Evolutionary conservation across 2,329 filamentous ascomycete species (phyloP).

Genomic region (Dendrostoma leiphaemia): DNA sequence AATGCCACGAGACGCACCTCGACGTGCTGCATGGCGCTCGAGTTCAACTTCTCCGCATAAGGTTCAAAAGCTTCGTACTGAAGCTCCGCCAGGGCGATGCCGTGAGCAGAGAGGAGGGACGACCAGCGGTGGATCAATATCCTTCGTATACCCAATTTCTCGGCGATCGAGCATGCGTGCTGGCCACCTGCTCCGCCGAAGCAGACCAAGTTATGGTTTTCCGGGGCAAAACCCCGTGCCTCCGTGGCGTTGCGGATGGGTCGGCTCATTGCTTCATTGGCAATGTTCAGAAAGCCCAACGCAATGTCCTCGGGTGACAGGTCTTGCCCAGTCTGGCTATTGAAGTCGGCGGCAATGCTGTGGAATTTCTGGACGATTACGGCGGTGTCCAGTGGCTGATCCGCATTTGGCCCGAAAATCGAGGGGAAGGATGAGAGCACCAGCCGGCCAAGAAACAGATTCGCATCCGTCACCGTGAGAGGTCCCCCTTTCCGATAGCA

Average conservation of each 20-base stretch:
- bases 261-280: slow-evolving; percentile 73
- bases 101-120: slow-evolving; percentile 36
- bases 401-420: slow-evolving; percentile 68
- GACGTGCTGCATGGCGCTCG: slow-evolving; percentile 21
- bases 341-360: slow-evolving; percentile 39
- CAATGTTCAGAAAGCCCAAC: slow-evolving; percentile 71
- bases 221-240: slow-evolving; percentile 38
- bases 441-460: slow-evolving; percentile 54
- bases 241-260: slow-evolving; percentile 74
- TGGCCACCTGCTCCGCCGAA: slow-evolving; percentile 51
- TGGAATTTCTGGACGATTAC: slow-evolving; percentile 38
- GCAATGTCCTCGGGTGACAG: slow-evolving; percentile 44
- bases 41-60: slow-evolving; percentile 21
- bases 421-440: slow-evolving; percentile 66
- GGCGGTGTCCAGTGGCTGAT: slow-evolving; percentile 47
- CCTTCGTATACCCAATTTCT: slow-evolving; percentile 32
- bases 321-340: slow-evolving; percentile 31
- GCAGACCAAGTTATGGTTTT: slow-evolving; percentile 55
- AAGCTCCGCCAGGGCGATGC: slow-evolving; percentile 39
- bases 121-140: slow-evolving; percentile 36
- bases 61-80: slow-evolving; percentile 36
- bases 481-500: slow-evolving; percentile 71
- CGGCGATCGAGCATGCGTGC: slow-evolving; percentile 37
- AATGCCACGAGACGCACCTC: slow-evolving; percentile 25
- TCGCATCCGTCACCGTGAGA: slow-evolving; percentile 71